A percentile compares a stretch with the other conserved stretches of the same genome.
These are phyloP conservation scores for Pseudopithomyces maydicus DNA, from an alignment of 2,329 filamentous ascomycete genomes.

Conservation along the genomic window DNA sequence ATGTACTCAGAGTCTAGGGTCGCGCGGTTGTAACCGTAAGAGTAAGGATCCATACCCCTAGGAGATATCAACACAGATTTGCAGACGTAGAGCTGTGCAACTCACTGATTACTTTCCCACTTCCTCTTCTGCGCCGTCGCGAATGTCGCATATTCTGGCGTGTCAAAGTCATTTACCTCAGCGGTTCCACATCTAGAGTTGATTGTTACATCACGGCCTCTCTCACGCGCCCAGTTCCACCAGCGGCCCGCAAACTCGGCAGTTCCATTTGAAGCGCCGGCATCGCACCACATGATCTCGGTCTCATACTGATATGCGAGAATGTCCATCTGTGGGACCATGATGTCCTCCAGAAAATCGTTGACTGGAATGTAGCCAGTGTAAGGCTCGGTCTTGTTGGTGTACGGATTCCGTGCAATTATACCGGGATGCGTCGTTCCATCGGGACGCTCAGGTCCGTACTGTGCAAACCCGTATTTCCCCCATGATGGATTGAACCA, in stretches of 20 bases:
- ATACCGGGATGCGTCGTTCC: conserved; percentile 12
- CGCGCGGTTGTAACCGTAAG: conserved; percentile 64
- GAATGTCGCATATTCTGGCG: conserved; percentile 62
- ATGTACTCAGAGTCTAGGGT: conserved; percentile 58
- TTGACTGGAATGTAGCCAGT: conserved; percentile 50
- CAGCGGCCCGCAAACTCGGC: conserved; percentile 49
- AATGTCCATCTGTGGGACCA: conserved; percentile 52
- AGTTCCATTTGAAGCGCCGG: conserved; percentile 51
- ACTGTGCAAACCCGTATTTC: conserved; percentile 44
- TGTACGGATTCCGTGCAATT: conserved; percentile 41
- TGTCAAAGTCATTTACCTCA: conserved; percentile 60
- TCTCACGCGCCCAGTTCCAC: conserved; percentile 49
- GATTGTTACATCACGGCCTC: conserved; percentile 56
- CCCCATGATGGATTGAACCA: conserved; percentile 54
- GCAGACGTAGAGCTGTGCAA: background rate
- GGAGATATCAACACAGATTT: conserved; percentile 42
- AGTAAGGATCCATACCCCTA: conserved; percentile 64
- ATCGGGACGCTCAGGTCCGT: conserved; percentile 10
- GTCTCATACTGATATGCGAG: conserved; percentile 45
- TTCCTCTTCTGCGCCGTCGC: conserved; percentile 58
- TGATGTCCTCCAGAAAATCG: conserved; percentile 50
- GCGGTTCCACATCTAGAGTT: conserved; percentile 63
- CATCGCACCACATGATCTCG: conserved; percentile 57
- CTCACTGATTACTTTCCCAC: conserved; percentile 53
- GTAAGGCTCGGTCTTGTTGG: conserved; percentile 50